phyloP scores from a whole-genome alignment of 352 stramenopile genomes.

The Globisporangium splendens region DNA sequence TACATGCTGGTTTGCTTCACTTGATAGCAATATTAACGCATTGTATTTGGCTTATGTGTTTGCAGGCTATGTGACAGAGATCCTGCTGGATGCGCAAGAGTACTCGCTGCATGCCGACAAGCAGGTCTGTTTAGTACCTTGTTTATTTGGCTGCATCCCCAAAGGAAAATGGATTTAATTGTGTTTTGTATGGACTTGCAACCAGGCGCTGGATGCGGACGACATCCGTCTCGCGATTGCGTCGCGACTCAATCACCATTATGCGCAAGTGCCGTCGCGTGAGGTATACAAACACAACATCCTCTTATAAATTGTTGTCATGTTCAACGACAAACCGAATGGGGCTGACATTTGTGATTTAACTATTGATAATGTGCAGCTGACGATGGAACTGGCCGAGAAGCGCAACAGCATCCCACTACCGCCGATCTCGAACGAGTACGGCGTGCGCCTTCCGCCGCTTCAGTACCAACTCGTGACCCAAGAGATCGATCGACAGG shows the following conservation, averaged over 20 bases:
- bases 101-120: conserved; percentile 80
- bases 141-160: no score
- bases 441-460: conserved; percentile 72
- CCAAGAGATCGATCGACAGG: conserved; percentile 63
- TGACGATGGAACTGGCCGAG: conserved; percentile 85
- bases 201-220: conserved; percentile 61
- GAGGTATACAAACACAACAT: conserved; percentile 36
- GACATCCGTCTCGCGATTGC: conserved; percentile 75
- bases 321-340: not conserved
- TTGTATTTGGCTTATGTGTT: not conserved
- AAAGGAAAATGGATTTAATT: no score
- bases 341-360: not conserved
- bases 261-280: conserved; percentile 65
- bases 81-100: conserved; percentile 83
- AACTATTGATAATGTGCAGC: conserved; percentile 16
- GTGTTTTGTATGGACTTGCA: not conserved
- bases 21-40: not conserved
- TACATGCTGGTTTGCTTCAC: no score
- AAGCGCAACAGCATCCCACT: conserved; percentile 80
- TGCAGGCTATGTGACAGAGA: conserved; percentile 75
- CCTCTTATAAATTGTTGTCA: not conserved
- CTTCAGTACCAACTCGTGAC: conserved; percentile 69
- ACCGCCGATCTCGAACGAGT: conserved; percentile 78
- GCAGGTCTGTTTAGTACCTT: conserved; percentile 34
- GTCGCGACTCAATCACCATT: conserved; percentile 77